Conservation (phyloP, 306 rosid species). For the Sindora glabra region DNA sequence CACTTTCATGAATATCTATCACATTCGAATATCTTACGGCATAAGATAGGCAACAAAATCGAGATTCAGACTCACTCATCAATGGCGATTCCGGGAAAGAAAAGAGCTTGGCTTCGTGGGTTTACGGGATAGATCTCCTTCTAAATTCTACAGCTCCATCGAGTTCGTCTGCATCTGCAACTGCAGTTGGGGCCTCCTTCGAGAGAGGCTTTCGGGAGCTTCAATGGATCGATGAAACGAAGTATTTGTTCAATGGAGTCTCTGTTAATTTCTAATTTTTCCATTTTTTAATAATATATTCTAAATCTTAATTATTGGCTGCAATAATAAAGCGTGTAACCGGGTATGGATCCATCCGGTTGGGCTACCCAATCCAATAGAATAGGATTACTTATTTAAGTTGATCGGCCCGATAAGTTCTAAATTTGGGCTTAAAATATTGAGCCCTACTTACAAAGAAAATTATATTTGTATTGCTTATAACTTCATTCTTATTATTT, state of each 20-base stretch:
- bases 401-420: too few species aligned
- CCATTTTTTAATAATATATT: not conserved
- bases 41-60: slow-evolving; percentile 2
- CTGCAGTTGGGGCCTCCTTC: slow-evolving; percentile 10
- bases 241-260: not conserved
- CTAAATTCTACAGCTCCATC: slow-evolving; percentile 8
- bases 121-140: slow-evolving; percentile 46
- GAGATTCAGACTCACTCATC: slow-evolving; percentile 50
- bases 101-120: slow-evolving; percentile 14
- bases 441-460: too few species aligned
- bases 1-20: slow-evolving; percentile 13
- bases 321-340: not conserved
- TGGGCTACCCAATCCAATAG: not conserved
- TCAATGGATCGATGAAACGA: slow-evolving; percentile 13
- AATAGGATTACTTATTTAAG: too few species aligned
- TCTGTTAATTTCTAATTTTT: not conserved
- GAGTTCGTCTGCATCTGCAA: not conserved
- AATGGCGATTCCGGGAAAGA: slow-evolving; percentile 25
- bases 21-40: not conserved
- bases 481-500: too few species aligned
- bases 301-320: not conserved
- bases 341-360: not conserved
- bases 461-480: too few species aligned
- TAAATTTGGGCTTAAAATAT: too few species aligned
- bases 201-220: not conserved